phyloP scores from a whole-genome alignment of 192 early-diverging fungal genomes.

The Piromyces finnis region DNA sequence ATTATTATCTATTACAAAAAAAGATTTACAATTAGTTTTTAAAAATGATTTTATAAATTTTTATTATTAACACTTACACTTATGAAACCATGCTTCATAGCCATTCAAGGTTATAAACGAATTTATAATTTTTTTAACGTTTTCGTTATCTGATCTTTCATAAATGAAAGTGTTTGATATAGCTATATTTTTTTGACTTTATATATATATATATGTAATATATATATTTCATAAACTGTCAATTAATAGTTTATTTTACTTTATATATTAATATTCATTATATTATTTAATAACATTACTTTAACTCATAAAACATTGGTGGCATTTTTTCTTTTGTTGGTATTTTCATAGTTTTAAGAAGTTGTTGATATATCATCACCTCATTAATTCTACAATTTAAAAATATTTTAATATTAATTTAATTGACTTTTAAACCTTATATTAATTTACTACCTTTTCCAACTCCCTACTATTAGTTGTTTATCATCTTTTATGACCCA shows the following conservation, averaged over 20 bases:
- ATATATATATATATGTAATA: neutral
- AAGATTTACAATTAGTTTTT: no score
- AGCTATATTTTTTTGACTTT: neutral
- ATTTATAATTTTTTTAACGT: neutral
- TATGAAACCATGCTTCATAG: neutral
- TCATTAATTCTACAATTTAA: neutral
- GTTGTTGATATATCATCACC: neutral
- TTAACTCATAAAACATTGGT: neutral
- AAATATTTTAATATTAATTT: neutral
- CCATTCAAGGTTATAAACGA: neutral
- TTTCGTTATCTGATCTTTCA: neutral
- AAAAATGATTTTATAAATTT: no score
- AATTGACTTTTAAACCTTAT: no score
- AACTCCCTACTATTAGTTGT: neutral
- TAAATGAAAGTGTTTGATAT: neutral
- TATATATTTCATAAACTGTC: no score
- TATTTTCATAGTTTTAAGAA: neutral
- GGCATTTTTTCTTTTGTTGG: neutral
- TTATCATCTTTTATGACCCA: neutral
- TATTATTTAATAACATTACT: neutral
- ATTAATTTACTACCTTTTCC: neutral
- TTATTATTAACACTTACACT: neutral
- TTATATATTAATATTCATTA: no score
- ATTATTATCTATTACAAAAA: neutral
- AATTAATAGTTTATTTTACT: no score